phyloP scores from a whole-genome alignment of 192 early-diverging fungal species.

The Cladochytrium replicatum region DNA sequence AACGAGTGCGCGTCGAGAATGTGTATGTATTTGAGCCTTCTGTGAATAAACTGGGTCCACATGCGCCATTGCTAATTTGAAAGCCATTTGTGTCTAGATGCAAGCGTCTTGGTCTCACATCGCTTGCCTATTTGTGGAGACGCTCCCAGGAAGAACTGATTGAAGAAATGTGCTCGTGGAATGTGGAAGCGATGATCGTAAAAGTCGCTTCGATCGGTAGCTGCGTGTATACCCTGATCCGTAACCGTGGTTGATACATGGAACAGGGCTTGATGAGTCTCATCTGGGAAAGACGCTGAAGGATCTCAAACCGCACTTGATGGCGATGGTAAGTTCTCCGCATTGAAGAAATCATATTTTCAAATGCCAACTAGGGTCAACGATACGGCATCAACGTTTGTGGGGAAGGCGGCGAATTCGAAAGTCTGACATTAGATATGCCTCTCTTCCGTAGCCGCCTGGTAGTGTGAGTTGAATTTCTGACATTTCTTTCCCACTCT shows the following conservation, averaged over 20 bases:
- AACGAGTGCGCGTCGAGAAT: slow-evolving; percentile 91
- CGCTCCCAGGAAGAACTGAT: slow-evolving; percentile 75
- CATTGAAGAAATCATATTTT: neutral
- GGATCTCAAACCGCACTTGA: slow-evolving; percentile 68
- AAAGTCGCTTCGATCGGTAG: slow-evolving; percentile 81
- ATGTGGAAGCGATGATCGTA: slow-evolving; percentile 75
- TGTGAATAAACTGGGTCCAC: slow-evolving; percentile 10
- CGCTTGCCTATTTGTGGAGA: slow-evolving; percentile 84
- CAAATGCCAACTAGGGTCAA: slow-evolving; percentile 35
- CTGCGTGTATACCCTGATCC: too few species aligned
- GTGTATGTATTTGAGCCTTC: slow-evolving; percentile 49
- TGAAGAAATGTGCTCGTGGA: slow-evolving; percentile 70
- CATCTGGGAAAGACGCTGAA: slow-evolving; percentile 73
- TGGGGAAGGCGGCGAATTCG: slow-evolving; percentile 97
- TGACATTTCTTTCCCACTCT: neutral
- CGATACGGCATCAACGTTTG: slow-evolving; percentile 80
- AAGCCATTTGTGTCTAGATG: too few species aligned
- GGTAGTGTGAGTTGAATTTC: slow-evolving; percentile 48
- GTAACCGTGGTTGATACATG: too few species aligned
- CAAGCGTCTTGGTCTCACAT: slow-evolving; percentile 69
- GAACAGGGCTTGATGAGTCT: slow-evolving; percentile 47
- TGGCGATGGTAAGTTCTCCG: slow-evolving; percentile 42
- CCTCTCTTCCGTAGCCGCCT: slow-evolving; percentile 83
- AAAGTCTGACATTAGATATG: slow-evolving; percentile 85
- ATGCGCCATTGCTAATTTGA: too few species aligned